A percentile compares a stretch with the other conserved stretches of the same genome.
These are phyloP conservation scores for Solanum chacoense DNA, from an alignment of 305 asterid species.

Conservation along the genomic window DNA sequence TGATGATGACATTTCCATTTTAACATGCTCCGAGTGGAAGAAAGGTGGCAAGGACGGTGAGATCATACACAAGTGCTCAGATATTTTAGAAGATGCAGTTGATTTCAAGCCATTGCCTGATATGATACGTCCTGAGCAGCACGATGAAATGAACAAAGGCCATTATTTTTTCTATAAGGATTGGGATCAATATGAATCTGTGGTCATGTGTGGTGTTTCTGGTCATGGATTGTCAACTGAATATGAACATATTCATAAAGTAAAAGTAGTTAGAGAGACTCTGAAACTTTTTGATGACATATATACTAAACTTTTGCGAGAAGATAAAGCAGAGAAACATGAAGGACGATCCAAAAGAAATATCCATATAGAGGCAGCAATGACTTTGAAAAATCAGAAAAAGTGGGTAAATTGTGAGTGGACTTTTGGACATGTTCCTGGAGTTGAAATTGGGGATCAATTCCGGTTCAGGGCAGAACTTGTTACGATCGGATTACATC, in stretches of 20 bases:
- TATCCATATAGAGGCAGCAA: slow-evolving; percentile 14
- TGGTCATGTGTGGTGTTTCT: background rate
- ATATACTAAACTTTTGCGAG: background rate
- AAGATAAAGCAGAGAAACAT: background rate
- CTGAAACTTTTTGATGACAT: slow-evolving; percentile 1
- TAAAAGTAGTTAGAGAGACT: slow-evolving; percentile 1
- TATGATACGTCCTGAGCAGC: too few relatives aligned
- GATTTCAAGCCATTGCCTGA: too few relatives aligned
- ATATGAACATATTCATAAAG: background rate
- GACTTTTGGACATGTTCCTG: slow-evolving; percentile 23
- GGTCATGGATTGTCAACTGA: slow-evolving; percentile 8
- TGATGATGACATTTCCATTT: slow-evolving; percentile 7
- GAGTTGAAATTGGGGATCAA: slow-evolving; percentile 21
- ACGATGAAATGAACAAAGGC: too few relatives aligned
- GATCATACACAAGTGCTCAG: background rate
- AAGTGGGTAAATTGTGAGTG: slow-evolving; percentile 9
- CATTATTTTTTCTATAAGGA: too few relatives aligned
- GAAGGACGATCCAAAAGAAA: background rate
- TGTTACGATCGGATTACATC: slow-evolving; percentile 18
- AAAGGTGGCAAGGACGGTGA: background rate
- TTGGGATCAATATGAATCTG: background rate
- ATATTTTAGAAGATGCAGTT: too few relatives aligned
- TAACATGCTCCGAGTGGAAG: slow-evolving; percentile 19
- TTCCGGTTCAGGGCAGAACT: slow-evolving; percentile 25
- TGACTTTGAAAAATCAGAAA: slow-evolving; percentile 4